A percentile compares a stretch with the other conserved stretches of the same genome.
Evolutionary conservation across 805 yeast genomes (phyloP).

Genomic region (Yarrowia sp.): DNA sequence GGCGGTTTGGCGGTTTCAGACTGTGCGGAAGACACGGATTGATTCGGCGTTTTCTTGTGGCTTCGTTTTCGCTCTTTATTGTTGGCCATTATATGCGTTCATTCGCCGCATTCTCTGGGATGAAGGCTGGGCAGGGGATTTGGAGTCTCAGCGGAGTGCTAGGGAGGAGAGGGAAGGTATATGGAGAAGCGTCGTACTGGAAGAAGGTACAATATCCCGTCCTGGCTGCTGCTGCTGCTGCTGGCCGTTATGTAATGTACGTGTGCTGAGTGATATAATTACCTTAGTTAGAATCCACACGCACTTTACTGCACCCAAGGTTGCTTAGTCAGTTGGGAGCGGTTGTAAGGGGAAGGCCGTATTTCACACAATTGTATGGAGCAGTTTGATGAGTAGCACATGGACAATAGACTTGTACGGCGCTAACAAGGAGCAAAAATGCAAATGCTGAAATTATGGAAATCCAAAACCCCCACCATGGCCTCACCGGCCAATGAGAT

Average conservation of each 20-base stretch:
- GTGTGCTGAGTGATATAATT: conserved; percentile 30
- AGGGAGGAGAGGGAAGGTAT: background rate
- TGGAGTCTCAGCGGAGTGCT: background rate
- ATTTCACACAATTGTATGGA: background rate
- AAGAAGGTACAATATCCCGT: background rate
- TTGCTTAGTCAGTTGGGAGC: conserved; percentile 22
- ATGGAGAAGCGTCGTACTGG: too few species aligned
- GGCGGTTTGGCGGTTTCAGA: conserved; percentile 27
- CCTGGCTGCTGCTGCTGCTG: background rate
- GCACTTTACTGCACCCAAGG: background rate
- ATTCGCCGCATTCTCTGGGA: conserved; percentile 38
- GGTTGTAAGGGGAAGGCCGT: conserved; percentile 2
- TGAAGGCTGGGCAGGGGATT: background rate
- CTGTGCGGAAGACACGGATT: conserved; percentile 32
- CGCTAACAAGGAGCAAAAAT: too few species aligned
- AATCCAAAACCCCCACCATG: too few species aligned
- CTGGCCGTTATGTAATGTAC: conserved; percentile 2
- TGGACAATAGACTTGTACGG: too few species aligned
- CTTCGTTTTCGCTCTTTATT: conserved; percentile 37
- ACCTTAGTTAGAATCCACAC: background rate
- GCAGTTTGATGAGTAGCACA: too few species aligned
- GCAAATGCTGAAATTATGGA: too few species aligned
- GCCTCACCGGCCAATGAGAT: background rate
- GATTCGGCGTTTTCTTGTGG: conserved; percentile 37
- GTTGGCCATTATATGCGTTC: conserved; percentile 39